phyloP scores from a whole-genome alignment of 176 grass and related monocot genomes.

The Bromus sterilis region DNA sequence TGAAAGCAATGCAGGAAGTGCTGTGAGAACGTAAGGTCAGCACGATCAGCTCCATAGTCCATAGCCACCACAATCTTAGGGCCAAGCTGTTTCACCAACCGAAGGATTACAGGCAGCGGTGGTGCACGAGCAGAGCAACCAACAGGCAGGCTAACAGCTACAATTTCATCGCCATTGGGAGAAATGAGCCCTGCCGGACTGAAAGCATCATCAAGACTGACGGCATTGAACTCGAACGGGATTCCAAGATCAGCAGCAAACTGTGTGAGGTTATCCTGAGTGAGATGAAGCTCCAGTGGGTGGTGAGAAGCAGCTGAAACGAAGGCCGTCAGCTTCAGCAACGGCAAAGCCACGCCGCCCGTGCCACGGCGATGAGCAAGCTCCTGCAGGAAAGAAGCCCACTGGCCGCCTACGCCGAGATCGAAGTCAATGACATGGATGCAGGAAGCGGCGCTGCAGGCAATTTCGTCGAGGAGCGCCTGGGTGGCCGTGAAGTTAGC shows the following conservation, averaged over 20 bases:
- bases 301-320: constrained; percentile 55
- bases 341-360: constrained; percentile 7
- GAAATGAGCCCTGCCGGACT: constrained; percentile 41
- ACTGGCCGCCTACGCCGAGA: constrained; percentile 67
- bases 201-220: constrained; percentile 55
- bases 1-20: constrained; percentile 77
- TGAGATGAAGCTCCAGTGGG: constrained; percentile 66
- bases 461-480: constrained; percentile 71
- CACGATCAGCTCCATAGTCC: constrained; percentile 65
- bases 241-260: constrained; percentile 68
- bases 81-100: constrained; percentile 62
- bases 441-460: constrained; percentile 25
- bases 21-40: constrained; percentile 63
- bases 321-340: constrained; percentile 65
- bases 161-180: constrained; percentile 32
- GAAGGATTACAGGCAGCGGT: constrained; percentile 50
- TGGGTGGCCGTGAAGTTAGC: constrained; percentile 78
- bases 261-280: constrained; percentile 57
- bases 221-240: constrained; percentile 58
- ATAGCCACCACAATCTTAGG: constrained; percentile 74
- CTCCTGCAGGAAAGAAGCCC: constrained; percentile 93
- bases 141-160: constrained; percentile 74
- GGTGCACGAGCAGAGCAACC: constrained; percentile 40
- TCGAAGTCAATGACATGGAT: constrained; percentile 91
- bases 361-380: constrained; percentile 42